Evolutionary conservation across 352 stramenopile genomes (phyloP), one percentile per base, ranked within the genome.

Genomic region (Globisporangium alternatum): DNA sequence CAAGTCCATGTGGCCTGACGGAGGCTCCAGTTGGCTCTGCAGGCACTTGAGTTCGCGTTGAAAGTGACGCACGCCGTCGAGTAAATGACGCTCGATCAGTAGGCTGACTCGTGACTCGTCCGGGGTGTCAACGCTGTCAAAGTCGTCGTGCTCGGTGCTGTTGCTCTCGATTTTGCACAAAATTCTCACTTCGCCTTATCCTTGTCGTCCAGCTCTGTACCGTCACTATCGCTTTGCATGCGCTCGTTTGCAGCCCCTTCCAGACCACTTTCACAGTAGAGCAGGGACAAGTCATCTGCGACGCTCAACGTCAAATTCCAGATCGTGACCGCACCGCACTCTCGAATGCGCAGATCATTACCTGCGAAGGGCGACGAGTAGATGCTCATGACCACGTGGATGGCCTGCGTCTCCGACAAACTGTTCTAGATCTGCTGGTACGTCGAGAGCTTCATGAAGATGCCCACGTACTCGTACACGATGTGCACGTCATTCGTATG

Each of bases 221-320:
- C 64, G 8, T 71, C 66, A 3, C 60, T 62, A 1, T 58, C 58
- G 3, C 58, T 65, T 13, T 78, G 59, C 25, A 12, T 12, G 43
- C 15, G 35, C 45, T 54, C 25, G 58, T 22, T 31, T 10, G 21
- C 55, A 22, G 66, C 66, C 6, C 64, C 65, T 21, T 74, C 71
- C 21, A 74, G 47, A 0, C 22, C 43, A 4, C 44, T 43, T 12
- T 80, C 69, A 8, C 74, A 70, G 30, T 91, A 87, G 51, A 90
- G 89, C 10, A 82, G 58, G 5, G 77, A 66, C 2, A 83, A 62
- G 22, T 89, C 80, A 47, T 92, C 83, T 0, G 70, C 77, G 6
- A 90, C 78, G 47, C 77, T 75, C 3, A 92, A 65, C n/a, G 83
- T 85, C 21, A 92, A 70, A 41, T 92, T 92, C 6, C 83, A 76